Conservation (phyloP, 2,329 filamentous ascomycete genomes). For the Fusarium stilboides region DNA sequence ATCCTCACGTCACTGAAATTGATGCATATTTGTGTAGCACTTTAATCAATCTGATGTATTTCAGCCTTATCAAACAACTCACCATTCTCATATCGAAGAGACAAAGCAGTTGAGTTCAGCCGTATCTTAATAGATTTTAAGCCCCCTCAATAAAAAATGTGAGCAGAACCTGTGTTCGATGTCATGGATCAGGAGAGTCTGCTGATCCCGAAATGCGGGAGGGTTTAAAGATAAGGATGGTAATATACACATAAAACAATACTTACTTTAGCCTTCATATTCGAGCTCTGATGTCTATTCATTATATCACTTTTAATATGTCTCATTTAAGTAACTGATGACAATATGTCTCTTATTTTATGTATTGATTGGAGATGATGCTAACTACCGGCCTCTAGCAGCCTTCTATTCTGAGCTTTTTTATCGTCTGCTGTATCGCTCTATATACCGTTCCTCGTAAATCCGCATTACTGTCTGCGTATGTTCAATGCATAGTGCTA, state of each 20-base stretch:
- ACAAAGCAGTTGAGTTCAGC: background rate
- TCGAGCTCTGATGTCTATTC: too few species aligned
- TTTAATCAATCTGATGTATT: background rate
- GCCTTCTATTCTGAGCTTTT: background rate
- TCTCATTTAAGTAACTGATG: background rate
- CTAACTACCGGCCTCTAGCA: background rate
- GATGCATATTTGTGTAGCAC: background rate
- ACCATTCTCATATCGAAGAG: background rate
- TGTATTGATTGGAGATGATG: background rate
- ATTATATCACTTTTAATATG: background rate
- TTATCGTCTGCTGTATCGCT: background rate
- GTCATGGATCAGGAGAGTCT: too few species aligned
- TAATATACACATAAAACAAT: too few species aligned
- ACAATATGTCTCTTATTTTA: background rate
- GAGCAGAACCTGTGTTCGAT: background rate
- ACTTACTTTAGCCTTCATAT: too few species aligned
- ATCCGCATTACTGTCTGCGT: too few species aligned
- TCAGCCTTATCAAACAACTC: background rate
- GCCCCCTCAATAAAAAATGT: background rate
- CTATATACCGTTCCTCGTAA: background rate
- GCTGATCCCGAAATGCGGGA: too few species aligned
- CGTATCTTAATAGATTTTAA: background rate
- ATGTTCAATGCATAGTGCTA: background rate
- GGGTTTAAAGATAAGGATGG: too few species aligned
- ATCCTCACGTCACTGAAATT: conserved; percentile 1